Evolutionary conservation across 2,329 filamentous ascomycete genomes (phyloP).

Genomic region (Juglanconis juglandina): DNA sequence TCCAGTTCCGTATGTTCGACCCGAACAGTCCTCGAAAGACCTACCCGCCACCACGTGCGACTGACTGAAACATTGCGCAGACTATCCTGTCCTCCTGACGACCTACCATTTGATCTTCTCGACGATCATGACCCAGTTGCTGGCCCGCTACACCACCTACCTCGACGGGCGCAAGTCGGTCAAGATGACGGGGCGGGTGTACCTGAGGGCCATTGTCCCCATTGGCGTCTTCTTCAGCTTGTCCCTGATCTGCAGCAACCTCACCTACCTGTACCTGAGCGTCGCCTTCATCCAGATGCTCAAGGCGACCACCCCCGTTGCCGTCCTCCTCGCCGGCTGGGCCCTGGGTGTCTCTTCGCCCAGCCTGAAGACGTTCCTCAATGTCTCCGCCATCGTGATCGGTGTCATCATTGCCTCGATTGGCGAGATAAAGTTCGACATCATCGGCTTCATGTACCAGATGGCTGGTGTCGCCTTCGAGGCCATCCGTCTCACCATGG

Average conservation of each 20-base stretch:
- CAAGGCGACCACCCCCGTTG: conserved; percentile 95
- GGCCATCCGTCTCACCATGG: conserved; percentile 78
- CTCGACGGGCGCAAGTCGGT: conserved; percentile 94
- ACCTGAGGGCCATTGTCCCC: conserved; percentile 87
- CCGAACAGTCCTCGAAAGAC: background rate
- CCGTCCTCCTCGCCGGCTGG: conserved; percentile 88
- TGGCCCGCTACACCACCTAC: conserved; percentile 83
- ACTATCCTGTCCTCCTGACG: conserved; percentile 76
- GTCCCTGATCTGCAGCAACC: conserved; percentile 92
- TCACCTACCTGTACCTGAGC: conserved; percentile 91
- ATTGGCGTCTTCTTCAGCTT: conserved; percentile 95
- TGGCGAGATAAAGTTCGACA: conserved; percentile 91
- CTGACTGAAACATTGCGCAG: conserved; percentile 38
- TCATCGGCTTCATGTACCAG: conserved; percentile 76
- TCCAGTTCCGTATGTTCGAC: conserved; percentile 69
- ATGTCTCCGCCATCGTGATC: conserved; percentile 90
- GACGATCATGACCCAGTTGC: conserved; percentile 87
- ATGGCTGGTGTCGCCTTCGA: conserved; percentile 76
- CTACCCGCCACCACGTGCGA: background rate
- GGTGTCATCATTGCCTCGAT: conserved; percentile 93
- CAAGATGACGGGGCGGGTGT: conserved; percentile 94
- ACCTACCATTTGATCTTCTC: conserved; percentile 96
- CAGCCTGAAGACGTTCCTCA: conserved; percentile 82
- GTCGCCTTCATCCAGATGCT: conserved; percentile 99
- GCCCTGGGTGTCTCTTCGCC: conserved; percentile 77